Percentiles rank a stretch among this genome's conserved stretches.
Conservation (phyloP, 2,329 filamentous ascomycete genomes). For the Arthrobotrys pseudoclavata region DNA sequence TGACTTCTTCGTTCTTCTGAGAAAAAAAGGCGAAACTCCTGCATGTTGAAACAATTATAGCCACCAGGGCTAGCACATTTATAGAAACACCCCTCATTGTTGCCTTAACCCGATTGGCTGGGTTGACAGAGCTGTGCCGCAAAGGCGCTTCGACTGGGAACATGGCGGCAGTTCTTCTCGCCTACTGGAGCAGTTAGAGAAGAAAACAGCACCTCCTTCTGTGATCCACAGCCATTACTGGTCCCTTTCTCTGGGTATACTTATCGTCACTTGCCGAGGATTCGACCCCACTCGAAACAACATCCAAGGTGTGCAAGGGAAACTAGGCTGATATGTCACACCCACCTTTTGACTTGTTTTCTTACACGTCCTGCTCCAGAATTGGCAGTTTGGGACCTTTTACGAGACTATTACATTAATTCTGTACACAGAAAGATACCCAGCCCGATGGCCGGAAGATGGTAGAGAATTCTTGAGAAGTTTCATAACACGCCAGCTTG, state of each 20-base stretch:
- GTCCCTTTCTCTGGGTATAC: not conserved
- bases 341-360: not conserved
- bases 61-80: not conserved
- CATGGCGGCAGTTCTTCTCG: conserved; percentile 8
- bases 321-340: conserved; percentile 21
- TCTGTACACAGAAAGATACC: not conserved
- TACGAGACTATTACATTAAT: not conserved
- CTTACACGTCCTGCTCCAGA: conserved; percentile 14
- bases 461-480: not conserved
- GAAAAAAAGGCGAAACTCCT: conserved; percentile 2
- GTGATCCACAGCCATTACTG: not conserved
- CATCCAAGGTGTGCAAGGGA: not conserved
- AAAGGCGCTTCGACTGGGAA: conserved; percentile 31
- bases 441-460: not conserved
- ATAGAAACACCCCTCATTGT: conserved; percentile 4
- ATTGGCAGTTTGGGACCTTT: not conserved
- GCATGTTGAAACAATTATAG: conserved; percentile 15
- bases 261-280: conserved; percentile 25
- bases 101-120: conserved; percentile 30
- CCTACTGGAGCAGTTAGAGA: conserved; percentile 6
- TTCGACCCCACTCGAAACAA: not conserved
- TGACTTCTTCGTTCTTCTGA: not conserved
- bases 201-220: conserved; percentile 29
- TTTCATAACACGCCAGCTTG: conserved; percentile 11
- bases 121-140: conserved; percentile 30